phyloP scores from a whole-genome alignment of 1,284 basidiomycete genomes.

The Ceratobasidium sp. region DNA sequence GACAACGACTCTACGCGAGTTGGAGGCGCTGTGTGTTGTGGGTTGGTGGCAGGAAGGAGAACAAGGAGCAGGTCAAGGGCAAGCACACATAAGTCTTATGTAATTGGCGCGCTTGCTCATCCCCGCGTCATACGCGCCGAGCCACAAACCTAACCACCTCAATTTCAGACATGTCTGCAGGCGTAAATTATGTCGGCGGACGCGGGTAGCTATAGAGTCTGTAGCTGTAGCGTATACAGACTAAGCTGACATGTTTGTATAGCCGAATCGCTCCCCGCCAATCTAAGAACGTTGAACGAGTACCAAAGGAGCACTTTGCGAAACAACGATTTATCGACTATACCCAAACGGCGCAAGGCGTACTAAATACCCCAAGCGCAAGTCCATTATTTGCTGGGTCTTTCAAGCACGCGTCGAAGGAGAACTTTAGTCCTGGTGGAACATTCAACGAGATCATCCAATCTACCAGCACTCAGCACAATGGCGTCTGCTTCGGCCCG shows the following conservation, averaged over 20 bases:
- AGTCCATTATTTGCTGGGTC: not conserved
- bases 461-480: not conserved
- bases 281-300: constrained; percentile 4
- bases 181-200: constrained; percentile 34
- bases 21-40: constrained; percentile 9
- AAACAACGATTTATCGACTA: constrained; percentile 26
- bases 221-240: not conserved
- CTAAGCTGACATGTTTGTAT: not conserved
- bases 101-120: constrained; percentile 24
- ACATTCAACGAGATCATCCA: no score
- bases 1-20: constrained; percentile 18
- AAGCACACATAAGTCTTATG: constrained; percentile 40
- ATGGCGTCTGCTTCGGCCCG: not conserved
- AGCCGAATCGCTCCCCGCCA: constrained; percentile 7
- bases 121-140: constrained; percentile 9
- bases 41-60: constrained; percentile 38
- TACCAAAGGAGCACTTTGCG: constrained; percentile 32
- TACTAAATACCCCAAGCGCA: not conserved
- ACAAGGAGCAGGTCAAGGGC: constrained; percentile 43
- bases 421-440: not conserved
- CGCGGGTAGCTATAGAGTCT: constrained; percentile 6
- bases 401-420: constrained; percentile 20
- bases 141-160: constrained; percentile 20
- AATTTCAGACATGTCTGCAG: constrained; percentile 16
- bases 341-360: constrained; percentile 6